Evolutionary conservation across 2,329 filamentous ascomycete genomes (phyloP), one percentile per base, ranked within the genome.

Genomic region (Xylaria sp.): DNA sequence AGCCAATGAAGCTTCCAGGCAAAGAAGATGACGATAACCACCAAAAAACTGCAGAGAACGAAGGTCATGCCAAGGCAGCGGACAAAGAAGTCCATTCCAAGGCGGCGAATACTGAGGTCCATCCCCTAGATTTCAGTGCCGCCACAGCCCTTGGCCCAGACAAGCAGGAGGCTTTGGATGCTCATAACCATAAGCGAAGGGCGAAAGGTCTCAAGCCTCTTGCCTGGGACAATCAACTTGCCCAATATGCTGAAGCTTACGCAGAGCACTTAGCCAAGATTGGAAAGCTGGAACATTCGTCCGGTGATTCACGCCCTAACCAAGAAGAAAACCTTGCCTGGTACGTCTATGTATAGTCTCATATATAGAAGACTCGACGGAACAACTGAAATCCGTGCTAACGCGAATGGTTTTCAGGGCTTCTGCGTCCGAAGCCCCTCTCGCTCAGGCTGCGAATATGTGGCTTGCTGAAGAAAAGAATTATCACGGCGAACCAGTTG

Each of bases 301-400:
- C 65, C 10, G 72, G 73, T 20, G 71, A 73, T 46, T 69, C 74
- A 52, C 74, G 77, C 13, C 75, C 77, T 13, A 71, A 72, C 56
- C 73, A 78, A 66, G 79, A 78, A n/a, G 79, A 81, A 70, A 81
- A 81, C 64, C 75, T 81, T 20, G 79, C 76, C 71, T 75, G 69
- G 75, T 76, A 71, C 69, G 68, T 64, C 15, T 59, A 63, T 57
- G n/a, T 59, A 61, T 64, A 49, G 43, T 31, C 60, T 33, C 36
- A 46, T 64, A 18, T 66, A 68, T 20, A 18, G 12, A 51, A 5
- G 23, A 49, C 18, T 20, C 20, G 28, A 18, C 13, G 25, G n/a
- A 8, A 31, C 13, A 23, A 25, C 18, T 1, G 39, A n/a, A 18
- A 28, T 36, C 18, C n/a, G 3, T 5, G 60, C 64, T 67, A 6